These are phyloP conservation scores for Alternaria arborescens DNA, from an alignment of 2,329 filamentous ascomycete species.

Conservation along the genomic window DNA sequence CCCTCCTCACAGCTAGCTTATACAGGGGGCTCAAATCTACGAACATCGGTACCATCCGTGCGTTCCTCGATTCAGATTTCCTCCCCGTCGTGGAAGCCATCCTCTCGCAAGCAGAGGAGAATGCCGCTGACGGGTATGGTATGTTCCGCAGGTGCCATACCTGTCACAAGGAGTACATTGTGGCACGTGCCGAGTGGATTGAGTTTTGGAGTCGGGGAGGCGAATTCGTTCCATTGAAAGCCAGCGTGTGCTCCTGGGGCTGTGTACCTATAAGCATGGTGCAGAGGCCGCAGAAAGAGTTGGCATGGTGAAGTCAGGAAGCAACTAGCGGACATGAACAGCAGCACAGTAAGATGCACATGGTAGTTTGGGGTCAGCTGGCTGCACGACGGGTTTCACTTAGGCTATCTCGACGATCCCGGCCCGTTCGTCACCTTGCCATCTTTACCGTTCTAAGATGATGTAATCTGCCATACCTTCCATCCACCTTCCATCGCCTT, in stretches of 20 bases:
- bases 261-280: constrained; percentile 38
- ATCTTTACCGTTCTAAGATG: no score
- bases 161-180: constrained; percentile 40
- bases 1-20: constrained; percentile 27
- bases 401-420: no score
- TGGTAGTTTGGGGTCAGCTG: background rate
- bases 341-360: background rate
- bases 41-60: background rate
- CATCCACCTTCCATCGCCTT: no score
- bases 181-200: constrained; percentile 43
- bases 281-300: constrained; percentile 18
- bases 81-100: constrained; percentile 17
- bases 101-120: constrained; percentile 24
- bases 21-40: constrained; percentile 20
- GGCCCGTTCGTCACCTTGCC: no score
- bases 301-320: constrained; percentile 11
- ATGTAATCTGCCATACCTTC: no score
- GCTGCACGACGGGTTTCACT: background rate
- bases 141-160: constrained; percentile 36
- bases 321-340: background rate
- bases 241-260: constrained; percentile 44
- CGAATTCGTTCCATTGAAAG: constrained; percentile 31
- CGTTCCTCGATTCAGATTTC: background rate
- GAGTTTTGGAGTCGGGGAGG: constrained; percentile 37
- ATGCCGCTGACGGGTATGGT: constrained; percentile 23